Evolutionary conservation across 768 basidiomycete species (phyloP).

Genomic region (Pisolithus tinctorius): DNA sequence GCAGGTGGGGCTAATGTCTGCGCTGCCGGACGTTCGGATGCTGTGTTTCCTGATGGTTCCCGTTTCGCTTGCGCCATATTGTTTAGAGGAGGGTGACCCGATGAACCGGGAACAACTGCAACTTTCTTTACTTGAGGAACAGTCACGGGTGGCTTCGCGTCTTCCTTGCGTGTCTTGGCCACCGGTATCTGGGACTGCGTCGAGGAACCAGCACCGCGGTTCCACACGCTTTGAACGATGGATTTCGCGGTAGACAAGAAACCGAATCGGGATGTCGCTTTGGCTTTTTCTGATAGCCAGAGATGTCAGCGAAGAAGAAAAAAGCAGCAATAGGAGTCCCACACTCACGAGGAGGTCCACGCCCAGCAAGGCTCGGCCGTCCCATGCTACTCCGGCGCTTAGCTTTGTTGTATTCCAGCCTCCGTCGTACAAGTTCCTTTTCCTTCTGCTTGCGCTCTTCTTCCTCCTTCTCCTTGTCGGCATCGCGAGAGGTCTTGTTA

Average conservation of each 20-base stretch:
- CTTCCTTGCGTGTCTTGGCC: slow-evolving; percentile 18
- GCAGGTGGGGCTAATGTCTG: slow-evolving; percentile 8
- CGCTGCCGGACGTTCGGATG: slow-evolving; percentile 2
- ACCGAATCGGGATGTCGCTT: slow-evolving; percentile 48
- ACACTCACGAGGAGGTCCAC: slow-evolving; percentile 36
- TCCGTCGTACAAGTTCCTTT: slow-evolving; percentile 54
- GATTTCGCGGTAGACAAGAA: slow-evolving; percentile 67
- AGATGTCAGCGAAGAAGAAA: slow-evolving; percentile 2
- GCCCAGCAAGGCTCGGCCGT: slow-evolving; percentile 33
- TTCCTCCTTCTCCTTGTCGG: slow-evolving; percentile 12
- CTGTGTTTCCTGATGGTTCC: slow-evolving; percentile 11
- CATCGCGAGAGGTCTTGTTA: slow-evolving; percentile 16
- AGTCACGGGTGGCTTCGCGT: slow-evolving; percentile 6
- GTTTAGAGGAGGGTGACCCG: slow-evolving; percentile 12
- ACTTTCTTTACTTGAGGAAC: slow-evolving; percentile 16
- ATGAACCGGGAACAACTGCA: slow-evolving; percentile 14
- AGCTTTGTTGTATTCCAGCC: slow-evolving; percentile 60
- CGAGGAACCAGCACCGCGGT: slow-evolving; percentile 37
- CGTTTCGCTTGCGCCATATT: slow-evolving; percentile 10
- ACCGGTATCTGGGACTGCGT: slow-evolving; percentile 20
- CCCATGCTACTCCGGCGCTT: slow-evolving; percentile 65
- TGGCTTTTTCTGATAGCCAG: slow-evolving; percentile 30
- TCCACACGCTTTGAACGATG: slow-evolving; percentile 70
- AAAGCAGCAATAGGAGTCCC: background rate
- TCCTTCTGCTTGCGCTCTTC: slow-evolving; percentile 36